A percentile compares a stretch with the other conserved stretches of the same genome.
Evolutionary conservation across 2,329 filamentous ascomycete species (phyloP).

Genomic region (Ascochyta clinopodiicola): DNA sequence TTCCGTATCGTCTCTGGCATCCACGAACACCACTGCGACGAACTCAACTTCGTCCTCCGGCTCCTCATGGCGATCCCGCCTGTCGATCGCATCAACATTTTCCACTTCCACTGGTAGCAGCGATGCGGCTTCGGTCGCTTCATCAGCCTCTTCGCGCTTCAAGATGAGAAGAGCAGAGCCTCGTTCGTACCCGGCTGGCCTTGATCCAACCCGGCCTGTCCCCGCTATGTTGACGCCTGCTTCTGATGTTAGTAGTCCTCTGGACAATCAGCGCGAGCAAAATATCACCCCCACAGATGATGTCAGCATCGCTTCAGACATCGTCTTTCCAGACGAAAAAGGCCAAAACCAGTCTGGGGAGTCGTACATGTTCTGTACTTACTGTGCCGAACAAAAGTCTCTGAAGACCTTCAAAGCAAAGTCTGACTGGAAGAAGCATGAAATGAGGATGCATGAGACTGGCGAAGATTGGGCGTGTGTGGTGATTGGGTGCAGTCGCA

Average conservation of each 20-base stretch:
- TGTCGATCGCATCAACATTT: conserved; percentile 44
- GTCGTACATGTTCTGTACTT: conserved; percentile 49
- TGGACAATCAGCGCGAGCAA: conserved; percentile 39
- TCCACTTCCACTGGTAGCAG: conserved; percentile 40
- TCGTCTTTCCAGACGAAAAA: conserved; percentile 29
- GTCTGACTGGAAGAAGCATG: conserved; percentile 50
- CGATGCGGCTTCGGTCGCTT: conserved; percentile 38
- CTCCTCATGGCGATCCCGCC: conserved; percentile 43
- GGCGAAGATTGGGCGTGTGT: conserved; percentile 48
- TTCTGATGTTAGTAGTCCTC: conserved; percentile 42
- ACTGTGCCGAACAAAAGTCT: conserved; percentile 45
- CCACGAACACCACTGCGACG: conserved; percentile 38
- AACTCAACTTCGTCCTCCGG: conserved; percentile 38
- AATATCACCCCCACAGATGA: conserved; percentile 43
- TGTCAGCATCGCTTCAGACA: conserved; percentile 38
- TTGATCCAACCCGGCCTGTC: conserved; percentile 43
- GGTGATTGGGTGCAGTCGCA: conserved; percentile 42
- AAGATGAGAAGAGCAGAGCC: conserved; percentile 40
- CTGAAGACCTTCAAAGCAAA: conserved; percentile 49
- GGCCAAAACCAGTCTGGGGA: conserved; percentile 36
- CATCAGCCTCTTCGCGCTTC: conserved; percentile 41
- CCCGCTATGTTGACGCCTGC: conserved; percentile 37
- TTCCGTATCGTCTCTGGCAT: conserved; percentile 44
- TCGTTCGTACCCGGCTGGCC: conserved; percentile 43
- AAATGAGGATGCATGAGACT: conserved; percentile 50